Evolutionary conservation across 2,329 filamentous ascomycete species (phyloP).

Genomic region (Cytospora leucostoma): DNA sequence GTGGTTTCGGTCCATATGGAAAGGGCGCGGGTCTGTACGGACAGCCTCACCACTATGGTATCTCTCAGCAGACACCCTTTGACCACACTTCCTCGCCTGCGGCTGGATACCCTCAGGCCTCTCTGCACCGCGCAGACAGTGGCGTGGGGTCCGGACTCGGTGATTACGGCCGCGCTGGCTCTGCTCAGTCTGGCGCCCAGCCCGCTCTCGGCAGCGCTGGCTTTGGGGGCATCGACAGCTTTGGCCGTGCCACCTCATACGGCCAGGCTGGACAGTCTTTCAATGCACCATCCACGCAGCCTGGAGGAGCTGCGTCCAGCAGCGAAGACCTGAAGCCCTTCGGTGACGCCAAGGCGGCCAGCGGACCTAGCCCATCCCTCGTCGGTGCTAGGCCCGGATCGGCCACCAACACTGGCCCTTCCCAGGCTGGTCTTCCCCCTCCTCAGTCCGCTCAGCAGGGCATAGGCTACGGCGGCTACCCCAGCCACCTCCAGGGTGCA

Average conservation of each 20-base stretch:
- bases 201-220: conserved; percentile 52
- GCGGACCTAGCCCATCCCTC: conserved; percentile 59
- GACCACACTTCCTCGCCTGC: conserved; percentile 58
- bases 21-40: conserved; percentile 57
- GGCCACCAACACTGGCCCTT: conserved; percentile 54
- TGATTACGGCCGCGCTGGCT: conserved; percentile 55
- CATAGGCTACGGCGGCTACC: conserved; percentile 59
- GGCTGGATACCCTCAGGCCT: conserved; percentile 54
- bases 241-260: conserved; percentile 55
- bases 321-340: conserved; percentile 62
- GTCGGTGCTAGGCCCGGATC: conserved; percentile 59
- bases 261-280: conserved; percentile 58
- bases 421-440: conserved; percentile 57
- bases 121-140: conserved; percentile 53
- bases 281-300: conserved; percentile 51
- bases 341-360: conserved; percentile 54
- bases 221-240: conserved; percentile 57
- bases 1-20: conserved; percentile 55
- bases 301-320: conserved; percentile 43
- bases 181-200: conserved; percentile 52
- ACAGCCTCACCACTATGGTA: conserved; percentile 55
- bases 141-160: conserved; percentile 52
- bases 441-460: conserved; percentile 55
- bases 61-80: conserved; percentile 58
- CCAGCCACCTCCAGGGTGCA: conserved; percentile 52